Percentiles rank a stretch among this genome's conserved stretches.
Conservation (phyloP, 306 rosid species). For the Sicyos baderoa region DNA sequence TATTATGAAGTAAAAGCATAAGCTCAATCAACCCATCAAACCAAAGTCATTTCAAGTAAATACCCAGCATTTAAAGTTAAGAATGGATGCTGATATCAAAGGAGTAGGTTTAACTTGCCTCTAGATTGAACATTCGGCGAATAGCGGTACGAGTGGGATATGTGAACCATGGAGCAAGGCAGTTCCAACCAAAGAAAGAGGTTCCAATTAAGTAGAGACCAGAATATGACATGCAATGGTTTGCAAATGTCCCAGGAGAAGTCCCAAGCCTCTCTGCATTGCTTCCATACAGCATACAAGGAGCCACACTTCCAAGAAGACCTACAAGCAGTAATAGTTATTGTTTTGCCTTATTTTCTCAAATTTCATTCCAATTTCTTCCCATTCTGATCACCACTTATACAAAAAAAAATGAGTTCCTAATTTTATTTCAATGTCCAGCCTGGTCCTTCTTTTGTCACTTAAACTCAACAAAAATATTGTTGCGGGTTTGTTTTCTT, state of each 20-base stretch:
- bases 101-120: conserved; percentile 47
- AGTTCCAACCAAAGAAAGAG: conserved; percentile 61
- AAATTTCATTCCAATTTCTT: background rate
- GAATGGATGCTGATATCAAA: background rate
- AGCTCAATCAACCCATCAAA: background rate
- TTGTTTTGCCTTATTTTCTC: background rate
- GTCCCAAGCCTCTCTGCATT: conserved; percentile 79
- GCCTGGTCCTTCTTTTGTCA: background rate
- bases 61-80: background rate
- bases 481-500: background rate
- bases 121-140: conserved; percentile 80
- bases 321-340: conserved; percentile 38
- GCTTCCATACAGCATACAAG: conserved; percentile 89
- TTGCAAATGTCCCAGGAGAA: conserved; percentile 60
- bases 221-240: conserved; percentile 65
- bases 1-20: no score
- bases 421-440: background rate
- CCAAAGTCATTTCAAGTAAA: background rate
- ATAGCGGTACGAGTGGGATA: conserved; percentile 66
- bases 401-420: background rate
- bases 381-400: background rate
- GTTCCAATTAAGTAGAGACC: conserved; percentile 67
- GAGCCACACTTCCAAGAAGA: conserved; percentile 90
- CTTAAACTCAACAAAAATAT: background rate
- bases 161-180: conserved; percentile 79